Evolutionary conservation across 768 basidiomycete species (phyloP).

Genomic region (Amanita exitialis): DNA sequence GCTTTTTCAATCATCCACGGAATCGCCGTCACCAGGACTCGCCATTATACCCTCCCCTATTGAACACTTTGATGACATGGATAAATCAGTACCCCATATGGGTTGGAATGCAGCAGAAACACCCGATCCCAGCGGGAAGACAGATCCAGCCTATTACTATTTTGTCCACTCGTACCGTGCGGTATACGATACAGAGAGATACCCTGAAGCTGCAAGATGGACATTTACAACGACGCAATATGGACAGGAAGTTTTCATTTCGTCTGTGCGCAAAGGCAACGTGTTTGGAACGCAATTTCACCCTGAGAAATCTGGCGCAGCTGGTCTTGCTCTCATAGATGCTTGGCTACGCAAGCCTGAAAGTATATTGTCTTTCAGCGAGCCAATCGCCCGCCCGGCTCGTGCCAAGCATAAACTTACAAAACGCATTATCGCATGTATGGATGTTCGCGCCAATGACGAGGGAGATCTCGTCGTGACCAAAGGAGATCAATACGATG

Average conservation of each 20-base stretch:
- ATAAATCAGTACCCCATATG: slow-evolving; percentile 95
- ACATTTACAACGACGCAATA: slow-evolving; percentile 85
- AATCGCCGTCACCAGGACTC: slow-evolving; percentile 70
- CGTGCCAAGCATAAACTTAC: slow-evolving; percentile 60
- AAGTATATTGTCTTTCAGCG: slow-evolving; percentile 15
- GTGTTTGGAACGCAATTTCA: slow-evolving; percentile 95
- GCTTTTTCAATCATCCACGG: slow-evolving; percentile 80
- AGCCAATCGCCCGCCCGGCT: slow-evolving; percentile 28
- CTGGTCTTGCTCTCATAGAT: slow-evolving; percentile 73
- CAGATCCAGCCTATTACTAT: slow-evolving; percentile 72
- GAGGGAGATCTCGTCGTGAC: slow-evolving; percentile 95
- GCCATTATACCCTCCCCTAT: slow-evolving; percentile 80
- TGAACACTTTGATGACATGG: slow-evolving; percentile 52
- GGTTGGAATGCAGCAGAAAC: slow-evolving; percentile 85
- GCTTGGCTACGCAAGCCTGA: slow-evolving; percentile 65
- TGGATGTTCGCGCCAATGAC: slow-evolving; percentile 97
- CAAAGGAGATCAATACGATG: slow-evolving; percentile 98
- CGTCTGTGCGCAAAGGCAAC: slow-evolving; percentile 72
- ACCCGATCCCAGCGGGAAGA: slow-evolving; percentile 32
- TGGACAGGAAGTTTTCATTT: slow-evolving; percentile 86
- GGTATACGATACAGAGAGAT: slow-evolving; percentile 49
- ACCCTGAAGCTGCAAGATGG: slow-evolving; percentile 60
- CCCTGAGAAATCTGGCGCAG: slow-evolving; percentile 91
- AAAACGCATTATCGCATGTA: slow-evolving; percentile 91
- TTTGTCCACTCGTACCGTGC: slow-evolving; percentile 96